phyloP scores from a whole-genome alignment of 78 protist genomes.

The Dictyostelium purpureum region DNA sequence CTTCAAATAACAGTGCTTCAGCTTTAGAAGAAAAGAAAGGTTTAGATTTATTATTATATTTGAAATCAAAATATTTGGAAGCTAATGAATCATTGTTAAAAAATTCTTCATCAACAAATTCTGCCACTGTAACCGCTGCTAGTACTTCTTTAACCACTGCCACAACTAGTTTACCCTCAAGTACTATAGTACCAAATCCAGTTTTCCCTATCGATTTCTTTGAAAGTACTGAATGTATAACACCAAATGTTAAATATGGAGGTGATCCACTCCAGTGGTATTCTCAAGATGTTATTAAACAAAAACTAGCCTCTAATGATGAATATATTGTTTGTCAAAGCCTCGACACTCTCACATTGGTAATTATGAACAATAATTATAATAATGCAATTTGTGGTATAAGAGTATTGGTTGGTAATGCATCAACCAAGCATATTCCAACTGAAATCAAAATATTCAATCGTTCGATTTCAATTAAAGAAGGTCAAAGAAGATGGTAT shows the following conservation, averaged over 20 bases:
- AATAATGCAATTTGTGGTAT: slow-evolving; percentile 72
- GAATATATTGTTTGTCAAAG: slow-evolving; percentile 64
- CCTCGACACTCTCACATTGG: slow-evolving; percentile 13
- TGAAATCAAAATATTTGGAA: not conserved
- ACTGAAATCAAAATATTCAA: slow-evolving; percentile 26
- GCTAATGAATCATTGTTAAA: not conserved
- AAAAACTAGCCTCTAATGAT: not conserved
- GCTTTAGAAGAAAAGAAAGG: not conserved
- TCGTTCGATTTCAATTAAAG: slow-evolving; percentile 21
- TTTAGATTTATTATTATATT: not conserved
- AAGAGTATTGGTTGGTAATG: slow-evolving; percentile 81
- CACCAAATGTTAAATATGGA: slow-evolving; percentile 28
- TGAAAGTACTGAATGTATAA: slow-evolving; percentile 80
- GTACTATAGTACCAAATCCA: not conserved
- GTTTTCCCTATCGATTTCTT: slow-evolving; percentile 82
- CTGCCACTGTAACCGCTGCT: not conserved
- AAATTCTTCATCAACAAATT: not conserved
- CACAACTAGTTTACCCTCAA: not conserved
- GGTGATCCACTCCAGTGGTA: slow-evolving; percentile 70
- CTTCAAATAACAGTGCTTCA: not conserved
- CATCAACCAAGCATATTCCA: slow-evolving; percentile 58
- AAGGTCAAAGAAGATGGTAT: slow-evolving; percentile 78
- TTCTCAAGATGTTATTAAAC: slow-evolving; percentile 60
- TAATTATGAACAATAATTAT: slow-evolving; percentile 32
- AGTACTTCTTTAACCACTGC: not conserved